Base-by-base conservation (phyloP, 148 eudicot genomes). In the Simmondsia chinensis region DNA sequence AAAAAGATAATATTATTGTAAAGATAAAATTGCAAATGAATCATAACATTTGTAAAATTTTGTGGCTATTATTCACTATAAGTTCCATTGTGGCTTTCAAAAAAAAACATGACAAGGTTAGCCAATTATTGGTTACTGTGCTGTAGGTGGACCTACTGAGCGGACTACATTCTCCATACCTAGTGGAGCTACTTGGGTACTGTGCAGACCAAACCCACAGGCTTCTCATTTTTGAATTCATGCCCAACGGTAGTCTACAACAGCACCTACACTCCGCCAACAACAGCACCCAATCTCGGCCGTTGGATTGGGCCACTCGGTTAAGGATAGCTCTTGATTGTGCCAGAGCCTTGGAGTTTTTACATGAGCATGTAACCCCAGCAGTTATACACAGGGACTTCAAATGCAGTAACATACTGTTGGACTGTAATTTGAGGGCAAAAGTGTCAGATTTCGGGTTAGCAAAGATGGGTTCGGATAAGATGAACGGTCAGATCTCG, bases 291-390 rank as follows among this genome's bases (percentile, higher is more conserved):
- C 52, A 56, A 37, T 38, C 73, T 6, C 53, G 20, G 36, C 60
- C 60, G 18, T 56, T 91, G 71, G 87, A 70, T 21, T 91, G 99
- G 99, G 83, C 70, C 0, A 66, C 61, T 10, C 69, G 99, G 18
- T 43, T 85, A 48, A 70, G 87, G 50, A 67, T 91, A 13, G 99
- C 99, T 44, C 83, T 91, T n/a, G 94, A 91, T 54, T 91, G 99
- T 22, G 99, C 95, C 14, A 44, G 73, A 57, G 95, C 99, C 23
- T 66, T 91, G 4, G 99, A 91, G 68, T 85, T 71, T 27, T 81
- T 91, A 19, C 99, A 91, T 12, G 99, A 91, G 61, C 79, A 85
- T 52, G 74, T 71, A 2, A 46, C 57, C 9, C 94, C 95, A 0
- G 68, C 99, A 0, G 68, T 91, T 37, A 91, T 91, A 40, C 95